Evolutionary conservation across 805 yeast species (phyloP), one percentile per base, ranked within the genome.

Genomic region (Yarrowia sp.): DNA sequence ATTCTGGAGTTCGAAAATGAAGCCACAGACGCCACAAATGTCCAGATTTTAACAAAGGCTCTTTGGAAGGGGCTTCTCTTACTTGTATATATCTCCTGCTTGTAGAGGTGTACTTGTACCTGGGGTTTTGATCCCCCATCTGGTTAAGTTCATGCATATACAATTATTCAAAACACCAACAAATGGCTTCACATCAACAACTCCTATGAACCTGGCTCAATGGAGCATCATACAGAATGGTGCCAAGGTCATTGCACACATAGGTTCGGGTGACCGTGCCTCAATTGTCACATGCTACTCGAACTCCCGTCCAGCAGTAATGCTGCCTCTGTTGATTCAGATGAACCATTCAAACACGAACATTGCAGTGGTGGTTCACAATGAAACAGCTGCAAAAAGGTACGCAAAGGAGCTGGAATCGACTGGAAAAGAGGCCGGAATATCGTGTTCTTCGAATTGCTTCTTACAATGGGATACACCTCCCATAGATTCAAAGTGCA

Each of bases 141-240:
- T 24, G 30, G 30, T 24, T 24, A 24, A 24, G 30, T 24, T 24
- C 30, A 24, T 24, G 30, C 30, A 24, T 24, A 7, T 2, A 24
- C 30, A 24, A 33, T 17, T n/a, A 47, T 47, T 12, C 9, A 30
- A 14, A 13, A 47, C 52, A 34, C 2, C 17, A 9, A 10, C 19
- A 13, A 15, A 24, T 24, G 30, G 7, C 30, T 24, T 24, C 30
- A 24, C 30, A 24, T 24, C 58, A 52, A 6, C 58, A 17, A 17
- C 43, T 14, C 44, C 61, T 8, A 58, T 58, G 64, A 43, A 42
- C 13, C 50, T 58, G 50, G 64, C 50, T 17, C 64, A 43, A 58
- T 58, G 64, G 64, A 58, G 64, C 64, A 58, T 43, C 40, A 42
- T 58, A 17, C 64, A 43, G 20, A 58, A 58, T 58, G 64, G 64